Evolutionary conservation across 2,329 filamentous ascomycete species (phyloP), one percentile per base, ranked within the genome.

Genomic region (Bisporella sp.): DNA sequence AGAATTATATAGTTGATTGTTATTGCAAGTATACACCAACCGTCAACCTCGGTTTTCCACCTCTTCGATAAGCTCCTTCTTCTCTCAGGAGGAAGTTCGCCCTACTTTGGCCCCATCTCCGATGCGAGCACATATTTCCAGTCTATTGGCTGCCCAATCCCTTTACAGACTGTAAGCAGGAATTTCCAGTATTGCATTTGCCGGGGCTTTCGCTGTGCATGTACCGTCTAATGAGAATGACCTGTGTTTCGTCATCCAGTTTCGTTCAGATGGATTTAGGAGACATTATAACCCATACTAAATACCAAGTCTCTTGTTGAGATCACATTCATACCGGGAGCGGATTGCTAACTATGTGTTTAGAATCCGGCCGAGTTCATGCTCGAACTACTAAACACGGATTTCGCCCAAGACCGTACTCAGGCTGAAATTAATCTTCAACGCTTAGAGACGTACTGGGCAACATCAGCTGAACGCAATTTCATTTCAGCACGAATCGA

Each of bases 1-100:
- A 35, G 37, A 42, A 21, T 4, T 30, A 13, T 46, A 43, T 52
- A 85, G 79, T 73, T 93, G 53, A 81, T 93, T 52, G 81, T 93
- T 31, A 82, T 95, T 52, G 85, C 85, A 4, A 89, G 85, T 39
- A 93, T 95, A 54, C 89, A 95, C 64, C 89, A 95, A 63, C 89
- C 89, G 0, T 92, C 87, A 0, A 87, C 87, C 0, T 77, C 82
- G 0, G 91, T 86, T 0, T 95, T 89, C 59, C 77, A 84, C 54
- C 77, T 90, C 9, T 95, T 95, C 58, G 88, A 95, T 64, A 88
- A 87, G 64, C 71, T 95, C 0, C 71, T 88, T 37, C 75, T 95
- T 1, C 73, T 95, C 0, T 90, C 87, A 0, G 71, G 71, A 3
- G 89, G 88, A 13, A 78, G 75, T 50, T 80, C 83, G 1, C 84